These are phyloP conservation scores for Rossbeevera mucosa DNA, from an alignment of 768 basidiomycete species.

Conservation along the genomic window DNA sequence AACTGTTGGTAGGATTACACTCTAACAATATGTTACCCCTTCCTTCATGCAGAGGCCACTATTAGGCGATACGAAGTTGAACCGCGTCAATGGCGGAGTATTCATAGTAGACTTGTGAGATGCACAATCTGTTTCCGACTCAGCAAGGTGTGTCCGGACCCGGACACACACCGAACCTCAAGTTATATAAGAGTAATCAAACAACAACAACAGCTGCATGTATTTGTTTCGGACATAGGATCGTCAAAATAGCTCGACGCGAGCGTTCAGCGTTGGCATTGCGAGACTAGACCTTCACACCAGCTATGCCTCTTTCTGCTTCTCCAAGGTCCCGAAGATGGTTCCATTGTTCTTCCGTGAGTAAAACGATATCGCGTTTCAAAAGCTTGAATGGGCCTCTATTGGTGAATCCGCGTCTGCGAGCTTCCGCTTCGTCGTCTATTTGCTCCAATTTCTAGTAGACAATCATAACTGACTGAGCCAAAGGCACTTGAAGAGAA, in stretches of 20 bases:
- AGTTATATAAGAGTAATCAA: too few species aligned
- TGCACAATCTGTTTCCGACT: too few species aligned
- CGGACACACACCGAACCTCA: too few species aligned
- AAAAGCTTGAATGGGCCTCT: constrained; percentile 47
- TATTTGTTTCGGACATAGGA: not conserved
- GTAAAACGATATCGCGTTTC: constrained; percentile 42
- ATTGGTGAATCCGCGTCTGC: constrained; percentile 45
- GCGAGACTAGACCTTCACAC: constrained; percentile 38
- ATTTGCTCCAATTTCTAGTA: constrained; percentile 49
- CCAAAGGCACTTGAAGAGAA: not conserved
- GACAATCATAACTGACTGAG: not conserved
- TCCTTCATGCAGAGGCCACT: too few species aligned
- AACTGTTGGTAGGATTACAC: too few species aligned
- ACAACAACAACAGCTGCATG: too few species aligned
- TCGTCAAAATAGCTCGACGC: constrained; percentile 20
- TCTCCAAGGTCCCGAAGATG: constrained; percentile 27
- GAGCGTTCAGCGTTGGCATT: constrained; percentile 29
- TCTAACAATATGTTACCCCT: too few species aligned
- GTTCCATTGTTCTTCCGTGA: constrained; percentile 41
- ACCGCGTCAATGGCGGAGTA: too few species aligned
- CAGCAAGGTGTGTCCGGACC: too few species aligned
- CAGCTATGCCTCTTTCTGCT: constrained; percentile 33
- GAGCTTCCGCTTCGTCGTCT: constrained; percentile 48
- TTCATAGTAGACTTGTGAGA: too few species aligned
- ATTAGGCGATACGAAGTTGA: too few species aligned